Evolutionary conservation across 2,329 filamentous ascomycete species (phyloP).

Genomic region (Hysterium pulicare): DNA sequence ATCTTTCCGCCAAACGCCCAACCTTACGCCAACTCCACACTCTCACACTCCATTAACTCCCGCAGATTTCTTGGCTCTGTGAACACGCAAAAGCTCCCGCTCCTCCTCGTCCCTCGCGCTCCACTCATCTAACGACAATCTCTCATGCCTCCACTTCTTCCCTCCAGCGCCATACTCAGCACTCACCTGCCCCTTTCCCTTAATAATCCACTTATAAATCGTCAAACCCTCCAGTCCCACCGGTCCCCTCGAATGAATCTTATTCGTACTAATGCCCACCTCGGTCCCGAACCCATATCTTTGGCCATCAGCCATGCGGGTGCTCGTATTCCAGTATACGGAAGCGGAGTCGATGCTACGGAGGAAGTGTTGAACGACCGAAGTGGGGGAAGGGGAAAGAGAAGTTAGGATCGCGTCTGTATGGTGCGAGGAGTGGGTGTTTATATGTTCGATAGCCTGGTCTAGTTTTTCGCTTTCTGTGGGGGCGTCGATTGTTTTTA

Average conservation of each 20-base stretch:
- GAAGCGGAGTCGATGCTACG: conserved; percentile 81
- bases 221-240: conserved; percentile 92
- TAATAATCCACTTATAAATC: conserved; percentile 94
- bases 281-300: conserved; percentile 96
- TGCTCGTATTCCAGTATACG: conserved; percentile 96
- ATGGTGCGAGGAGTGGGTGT: conserved; percentile 86
- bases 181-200: conserved; percentile 79
- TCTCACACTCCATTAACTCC: too few species aligned
- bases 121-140: conserved; percentile 37
- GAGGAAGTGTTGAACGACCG: conserved; percentile 76
- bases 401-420: conserved; percentile 87
- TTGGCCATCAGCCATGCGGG: conserved; percentile 93
- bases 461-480: conserved; percentile 46
- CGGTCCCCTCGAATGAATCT: conserved; percentile 90
- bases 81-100: conserved; percentile 29
- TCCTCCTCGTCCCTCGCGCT: conserved; percentile 31
- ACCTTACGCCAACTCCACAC: too few species aligned
- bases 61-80: conserved; percentile 19
- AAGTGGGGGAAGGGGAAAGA: conserved; percentile 42
- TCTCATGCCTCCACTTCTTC: conserved; percentile 56
- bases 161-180: conserved; percentile 63
- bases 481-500: conserved; percentile 64
- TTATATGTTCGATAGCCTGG: conserved; percentile 83
- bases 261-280: conserved; percentile 97
- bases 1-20: too few species aligned